Evolutionary conservation across 1,284 basidiomycete species (phyloP), one percentile per base, ranked within the genome.

Genomic region (Melampsora americana): DNA sequence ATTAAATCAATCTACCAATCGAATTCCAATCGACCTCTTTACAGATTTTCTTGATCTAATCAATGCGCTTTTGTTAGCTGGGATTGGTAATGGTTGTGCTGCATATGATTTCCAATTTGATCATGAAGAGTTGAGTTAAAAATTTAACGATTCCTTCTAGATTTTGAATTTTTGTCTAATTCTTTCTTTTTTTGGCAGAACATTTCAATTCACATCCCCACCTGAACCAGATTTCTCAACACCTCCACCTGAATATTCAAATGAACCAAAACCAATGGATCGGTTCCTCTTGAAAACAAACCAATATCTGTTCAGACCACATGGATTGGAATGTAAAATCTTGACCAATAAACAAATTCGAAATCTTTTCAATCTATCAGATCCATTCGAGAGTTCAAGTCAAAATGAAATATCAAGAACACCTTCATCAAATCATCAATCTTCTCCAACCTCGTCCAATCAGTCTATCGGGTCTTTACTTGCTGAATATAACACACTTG

Each of bases 31-130:
- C 26, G 60, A 62, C 2, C 23, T 62, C 60, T 62, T 62, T 18
- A 62, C 60, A 3, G 60, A 62, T 26, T 62, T 62, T 62, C 16
- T 62, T 5, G 60, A 62, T 62, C 16, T 62, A 28, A 16, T 26
- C 23, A 62, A 62, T 32, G 16, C 26, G 5, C 26, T 62, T 20
- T 7, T 62, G 16, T 32, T 26, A 18, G 60, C 60, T 62, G 60
- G 60, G 5, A 26, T 62, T 28, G 30, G 30, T 26, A 16, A 3
- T 62, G 60, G 30, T 53, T 53, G 50, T 16, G 50, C 50, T 53
- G 50, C 50, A 53, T 18, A 3, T 20, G 50, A 53, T 23, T 20
- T 53, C 5, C 23, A 62, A 62, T 60, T 26, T 26, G 30, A 62
- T 62, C n/a, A 62, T 62, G 4, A 62, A 6, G 18, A 62, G 26